Evolutionary conservation across 768 basidiomycete species (phyloP), one percentile per base, ranked within the genome.

Genomic region (Kwoniella europaea): DNA sequence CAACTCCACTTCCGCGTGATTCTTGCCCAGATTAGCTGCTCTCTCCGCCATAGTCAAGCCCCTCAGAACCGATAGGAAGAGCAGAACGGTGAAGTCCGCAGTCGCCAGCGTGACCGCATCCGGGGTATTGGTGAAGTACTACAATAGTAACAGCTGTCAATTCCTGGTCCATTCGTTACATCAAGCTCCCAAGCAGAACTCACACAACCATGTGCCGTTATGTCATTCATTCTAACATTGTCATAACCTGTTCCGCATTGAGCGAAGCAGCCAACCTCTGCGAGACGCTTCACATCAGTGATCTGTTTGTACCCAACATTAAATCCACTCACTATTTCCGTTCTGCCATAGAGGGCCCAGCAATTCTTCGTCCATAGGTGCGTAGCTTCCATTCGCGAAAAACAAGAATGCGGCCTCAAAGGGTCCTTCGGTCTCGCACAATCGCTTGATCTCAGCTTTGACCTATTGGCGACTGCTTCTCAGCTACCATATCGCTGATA

Each of bases 121-220:
- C 2, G 76, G 76, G 7, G 76, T 77, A 61, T 77, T 77, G 61
- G 76, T 73, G 63, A 77, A 71, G 53, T 69, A 74, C 69, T 71
- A 53, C 15, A 35, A 18, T 10, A 50, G 46, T 50, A 18, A 16
- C 18, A 50, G 46, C 43, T 35, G 42, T 44, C 63, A 63, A 13
- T 15, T 35, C 12, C 10, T 46, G 29, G 10, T 42, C 43, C 15
- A 24, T 60, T 15, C 13, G 55, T 57, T 20, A 12, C 12, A 16
- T 13, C 18, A 50, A 18, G 13, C 12, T 50, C 18, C 13, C 12
- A 18, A 50, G 46, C 15, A 24, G 29, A 27, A 64, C 68, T 64
- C 41, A 70, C 68, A 55, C 71, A 72, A 7, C 29, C 27, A 52
- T 74, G 65, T 46, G 65, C 55, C 29, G 61, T 68, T 10, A 74